A percentile compares a stretch with the other conserved stretches of the same genome.
These are phyloP conservation scores for Kewa caespitosa DNA, from an alignment of 179 eudicot genomes.

Conservation along the genomic window DNA sequence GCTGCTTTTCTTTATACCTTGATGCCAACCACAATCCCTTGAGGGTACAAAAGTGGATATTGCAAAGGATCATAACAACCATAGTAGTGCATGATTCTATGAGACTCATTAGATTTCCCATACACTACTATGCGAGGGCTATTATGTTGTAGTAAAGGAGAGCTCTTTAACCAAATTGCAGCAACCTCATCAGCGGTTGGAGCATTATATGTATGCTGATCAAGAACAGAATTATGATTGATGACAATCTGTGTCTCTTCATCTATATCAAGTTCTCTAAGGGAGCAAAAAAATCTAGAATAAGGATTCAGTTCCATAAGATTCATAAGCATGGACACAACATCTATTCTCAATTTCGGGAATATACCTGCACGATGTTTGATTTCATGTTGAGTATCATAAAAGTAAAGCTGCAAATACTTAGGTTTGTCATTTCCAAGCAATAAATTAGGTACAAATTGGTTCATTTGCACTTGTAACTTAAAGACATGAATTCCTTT, in stretches of 20 bases:
- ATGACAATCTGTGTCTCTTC: background rate
- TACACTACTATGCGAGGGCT: background rate
- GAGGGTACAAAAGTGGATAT: background rate
- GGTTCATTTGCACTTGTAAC: background rate
- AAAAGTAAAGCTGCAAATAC: background rate
- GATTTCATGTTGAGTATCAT: background rate
- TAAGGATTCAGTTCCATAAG: background rate
- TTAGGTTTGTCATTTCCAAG: background rate
- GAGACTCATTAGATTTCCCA: background rate
- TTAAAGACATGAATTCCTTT: background rate
- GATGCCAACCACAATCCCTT: slow-evolving; percentile 2
- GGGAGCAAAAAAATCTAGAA: background rate
- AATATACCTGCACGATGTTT: background rate
- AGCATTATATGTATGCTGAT: background rate
- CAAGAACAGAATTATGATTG: background rate
- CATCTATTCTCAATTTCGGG: background rate
- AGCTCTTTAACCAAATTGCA: background rate
- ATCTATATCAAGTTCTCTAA: background rate
- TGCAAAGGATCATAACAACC: slow-evolving; percentile 14
- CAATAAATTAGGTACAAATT: background rate
- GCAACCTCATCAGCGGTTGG: background rate
- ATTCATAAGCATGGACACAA: background rate
- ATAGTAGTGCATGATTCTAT: background rate
- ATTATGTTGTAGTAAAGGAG: background rate
- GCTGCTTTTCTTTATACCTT: background rate